Evolutionary conservation across 2,329 filamentous ascomycete genomes (phyloP), one percentile per base, ranked within the genome.

Genomic region (Lecanicillium sp.): DNA sequence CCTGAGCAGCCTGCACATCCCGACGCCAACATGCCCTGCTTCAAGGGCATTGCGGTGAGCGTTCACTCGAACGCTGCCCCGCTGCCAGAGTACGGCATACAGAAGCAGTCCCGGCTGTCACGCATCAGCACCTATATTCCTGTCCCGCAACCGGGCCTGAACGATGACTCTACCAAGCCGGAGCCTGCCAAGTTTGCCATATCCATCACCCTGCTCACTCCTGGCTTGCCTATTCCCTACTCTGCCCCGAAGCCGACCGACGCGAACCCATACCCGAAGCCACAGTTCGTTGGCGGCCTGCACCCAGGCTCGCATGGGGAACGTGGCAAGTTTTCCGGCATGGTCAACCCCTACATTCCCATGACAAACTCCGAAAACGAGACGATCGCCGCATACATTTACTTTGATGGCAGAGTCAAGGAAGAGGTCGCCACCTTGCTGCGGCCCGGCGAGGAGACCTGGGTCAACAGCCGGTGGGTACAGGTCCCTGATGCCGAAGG

Each of bases 401-500:
- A 98, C 66, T 98, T 98, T 56, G 92, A 98, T 61, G 92, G 92
- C 14, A 75, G 92, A 46, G 77, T 78, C 44, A 98, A 98, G 61
- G 92, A 98, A 59, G 92, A 98, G 65, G 94, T 98, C 3, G 92
- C 92, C 37, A 98, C 92, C 11, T 69, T 98, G 41, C 70, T 98
- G 37, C 76, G 92, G 40, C 84, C 89, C 11, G 90, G 92, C 17
- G 92, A 97, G 58, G 92, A 98, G 65, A 98, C 92, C 2, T 98
- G 92, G 92, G 94, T 98, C 17, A 98, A 97, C 56, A 96, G 88
- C 40, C 76, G 92, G 52, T 98, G 92, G 92, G 92, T 98, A 36
- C 90, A 94, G 56, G 80, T 98, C 6, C 87, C 90, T 3, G 82
- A 89, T 19, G 79, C 83, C 17, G 90, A 97, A 62, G 90, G 90